A percentile compares a stretch with the other conserved stretches of the same genome.
These are phyloP conservation scores for Jamesozyma lodderae DNA, from an alignment of 805 yeast species.

Conservation along the genomic window DNA sequence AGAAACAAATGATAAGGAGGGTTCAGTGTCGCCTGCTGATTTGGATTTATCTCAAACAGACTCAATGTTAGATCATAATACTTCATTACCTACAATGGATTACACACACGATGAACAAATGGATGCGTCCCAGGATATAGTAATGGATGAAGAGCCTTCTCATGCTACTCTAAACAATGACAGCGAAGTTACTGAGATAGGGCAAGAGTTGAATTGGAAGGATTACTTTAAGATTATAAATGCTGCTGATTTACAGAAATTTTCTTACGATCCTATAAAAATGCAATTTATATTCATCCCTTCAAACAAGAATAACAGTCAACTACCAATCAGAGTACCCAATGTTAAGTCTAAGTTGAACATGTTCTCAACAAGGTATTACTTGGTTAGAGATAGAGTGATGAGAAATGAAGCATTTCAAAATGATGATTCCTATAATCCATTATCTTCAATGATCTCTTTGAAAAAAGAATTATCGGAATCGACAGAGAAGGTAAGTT, in stretches of 20 bases:
- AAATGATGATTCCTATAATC: conserved; percentile 26
- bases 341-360: conserved; percentile 29
- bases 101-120: background rate
- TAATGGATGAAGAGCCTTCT: background rate
- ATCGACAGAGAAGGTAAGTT: background rate
- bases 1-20: conserved; percentile 4
- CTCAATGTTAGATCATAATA: conserved; percentile 1
- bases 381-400: conserved; percentile 59
- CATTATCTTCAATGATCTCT: conserved; percentile 27
- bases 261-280: conserved; percentile 49
- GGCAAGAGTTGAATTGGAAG: conserved; percentile 47
- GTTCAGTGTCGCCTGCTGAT: background rate
- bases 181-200: background rate
- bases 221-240: conserved; percentile 62
- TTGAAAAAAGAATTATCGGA: conserved; percentile 15
- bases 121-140: background rate
- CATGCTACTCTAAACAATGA: conserved; percentile 2
- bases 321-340: conserved; percentile 16
- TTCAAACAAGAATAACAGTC: conserved; percentile 5
- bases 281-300: conserved; percentile 46
- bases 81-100: conserved; percentile 3
- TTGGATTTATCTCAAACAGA: conserved; percentile 1
- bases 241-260: conserved; percentile 56
- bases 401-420: conserved; percentile 71
- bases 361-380: conserved; percentile 46